Evolutionary conservation across 139 green algal genomes (phyloP).

Genomic region (Chlorella sp.): DNA sequence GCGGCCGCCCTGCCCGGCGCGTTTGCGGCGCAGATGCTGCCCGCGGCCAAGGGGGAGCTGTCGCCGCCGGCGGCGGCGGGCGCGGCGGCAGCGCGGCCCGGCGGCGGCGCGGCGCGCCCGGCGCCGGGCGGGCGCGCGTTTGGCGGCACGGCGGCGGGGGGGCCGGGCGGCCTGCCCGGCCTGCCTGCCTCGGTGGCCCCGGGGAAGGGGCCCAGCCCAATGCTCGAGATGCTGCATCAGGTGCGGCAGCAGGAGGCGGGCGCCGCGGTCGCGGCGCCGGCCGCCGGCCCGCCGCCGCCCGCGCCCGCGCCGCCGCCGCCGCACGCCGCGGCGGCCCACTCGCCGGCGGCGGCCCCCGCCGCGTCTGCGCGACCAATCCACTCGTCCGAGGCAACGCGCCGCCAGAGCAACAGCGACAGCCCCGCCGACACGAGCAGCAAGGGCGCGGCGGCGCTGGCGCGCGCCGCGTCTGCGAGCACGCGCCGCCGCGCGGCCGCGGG

Average conservation of each 20-base stretch:
- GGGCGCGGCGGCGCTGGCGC: too few relatives aligned
- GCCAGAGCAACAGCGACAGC: too few relatives aligned
- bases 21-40: constrained; percentile 3
- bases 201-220: neutral
- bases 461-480: neutral
- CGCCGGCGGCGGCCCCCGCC: too few relatives aligned
- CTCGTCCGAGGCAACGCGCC: too few relatives aligned
- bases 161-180: neutral
- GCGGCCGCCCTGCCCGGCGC: neutral
- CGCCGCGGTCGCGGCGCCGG: neutral
- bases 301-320: neutral
- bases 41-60: too few relatives aligned
- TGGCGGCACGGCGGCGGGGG: neutral
- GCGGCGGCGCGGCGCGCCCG: too few relatives aligned
- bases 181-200: constrained; percentile 6
- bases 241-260: neutral
- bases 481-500: too few relatives aligned
- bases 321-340: neutral
- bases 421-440: too few relatives aligned
- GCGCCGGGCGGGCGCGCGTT: too few relatives aligned
- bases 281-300: neutral
- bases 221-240: neutral
- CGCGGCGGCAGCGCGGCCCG: too few relatives aligned
- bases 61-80: too few relatives aligned
- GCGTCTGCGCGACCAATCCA: too few relatives aligned